Percentiles rank a stretch among this genome's conserved stretches.
phyloP scores from a whole-genome alignment of 2,329 filamentous ascomycete species.

The Nakataea oryzae region DNA sequence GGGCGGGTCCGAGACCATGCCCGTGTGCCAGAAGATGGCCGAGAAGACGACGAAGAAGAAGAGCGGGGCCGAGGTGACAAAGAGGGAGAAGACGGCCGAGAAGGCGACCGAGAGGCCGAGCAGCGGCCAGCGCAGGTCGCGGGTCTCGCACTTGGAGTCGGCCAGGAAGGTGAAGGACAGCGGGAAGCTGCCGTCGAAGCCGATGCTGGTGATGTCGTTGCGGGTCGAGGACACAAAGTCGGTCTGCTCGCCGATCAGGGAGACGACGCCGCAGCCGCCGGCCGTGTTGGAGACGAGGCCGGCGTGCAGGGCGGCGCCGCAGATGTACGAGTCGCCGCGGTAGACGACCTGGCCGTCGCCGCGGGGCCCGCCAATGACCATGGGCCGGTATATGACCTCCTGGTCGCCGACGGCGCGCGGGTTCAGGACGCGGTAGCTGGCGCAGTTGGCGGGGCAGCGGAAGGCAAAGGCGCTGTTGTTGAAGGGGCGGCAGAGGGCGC shows the following conservation, averaged over 20 bases:
- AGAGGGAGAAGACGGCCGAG: slow-evolving; percentile 66
- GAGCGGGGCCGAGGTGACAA: slow-evolving; percentile 65
- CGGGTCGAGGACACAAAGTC: slow-evolving; percentile 50
- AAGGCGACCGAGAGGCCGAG: slow-evolving; percentile 75
- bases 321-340: slow-evolving; percentile 75
- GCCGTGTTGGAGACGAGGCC: slow-evolving; percentile 54
- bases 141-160: slow-evolving; percentile 54
- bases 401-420: slow-evolving; percentile 65
- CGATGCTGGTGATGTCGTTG: slow-evolving; percentile 67
- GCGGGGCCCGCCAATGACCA: slow-evolving; percentile 59
- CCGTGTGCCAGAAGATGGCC: slow-evolving; percentile 81
- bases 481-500: slow-evolving; percentile 66
- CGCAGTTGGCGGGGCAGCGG: slow-evolving; percentile 64
- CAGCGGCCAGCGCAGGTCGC: slow-evolving; percentile 75
- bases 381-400: slow-evolving; percentile 50
- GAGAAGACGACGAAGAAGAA: slow-evolving; percentile 82
- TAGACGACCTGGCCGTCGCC: slow-evolving; percentile 46
- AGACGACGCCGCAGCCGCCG: slow-evolving; percentile 65
- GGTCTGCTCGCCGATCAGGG: slow-evolving; percentile 50
- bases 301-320: slow-evolving; percentile 64
- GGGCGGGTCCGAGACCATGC: slow-evolving; percentile 81
- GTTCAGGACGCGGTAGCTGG: slow-evolving; percentile 53
- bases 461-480: slow-evolving; percentile 60
- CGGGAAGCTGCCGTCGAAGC: slow-evolving; percentile 83
- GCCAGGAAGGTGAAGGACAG: slow-evolving; percentile 70